Conservation (phyloP, 352 stramenopile species). For the Peronosclerospora sorghi region DNA sequence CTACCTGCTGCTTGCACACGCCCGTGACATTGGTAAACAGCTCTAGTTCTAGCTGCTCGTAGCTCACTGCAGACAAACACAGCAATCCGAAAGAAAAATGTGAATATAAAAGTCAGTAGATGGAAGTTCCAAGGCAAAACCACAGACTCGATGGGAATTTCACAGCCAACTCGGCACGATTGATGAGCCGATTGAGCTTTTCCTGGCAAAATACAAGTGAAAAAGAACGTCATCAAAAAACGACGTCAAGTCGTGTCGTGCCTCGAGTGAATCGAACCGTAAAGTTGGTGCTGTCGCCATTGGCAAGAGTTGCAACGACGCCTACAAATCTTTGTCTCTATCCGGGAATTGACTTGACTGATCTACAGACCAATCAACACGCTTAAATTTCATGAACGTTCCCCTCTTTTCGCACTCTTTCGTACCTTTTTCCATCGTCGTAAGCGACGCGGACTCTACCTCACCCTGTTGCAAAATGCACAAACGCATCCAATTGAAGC, state of each 20-base stretch:
- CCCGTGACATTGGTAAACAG: constrained; percentile 57
- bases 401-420: background rate
- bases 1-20: constrained; percentile 47
- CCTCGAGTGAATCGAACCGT: constrained; percentile 25
- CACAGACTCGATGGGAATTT: constrained; percentile 54
- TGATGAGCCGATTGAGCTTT: constrained; percentile 75
- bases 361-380: constrained; percentile 22
- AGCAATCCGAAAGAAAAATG: background rate
- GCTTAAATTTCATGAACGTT: background rate
- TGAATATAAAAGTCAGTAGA: background rate
- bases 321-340: constrained; percentile 66
- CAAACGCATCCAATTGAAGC: too few species aligned
- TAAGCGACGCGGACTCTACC: constrained; percentile 71
- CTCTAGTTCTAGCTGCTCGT: constrained; percentile 77
- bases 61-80: constrained; percentile 41
- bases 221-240: constrained; percentile 7
- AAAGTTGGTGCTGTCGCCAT: constrained; percentile 64
- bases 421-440: constrained; percentile 64
- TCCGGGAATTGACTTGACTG: constrained; percentile 78
- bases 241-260: background rate
- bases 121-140: background rate
- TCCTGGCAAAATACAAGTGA: constrained; percentile 27
- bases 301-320: constrained; percentile 52
- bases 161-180: constrained; percentile 71
- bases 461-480: constrained; percentile 49